Percentiles rank a stretch among this genome's conserved stretches.
Evolutionary conservation across 805 yeast species (phyloP).

Genomic region (Diddensiella caesifluorescens): DNA sequence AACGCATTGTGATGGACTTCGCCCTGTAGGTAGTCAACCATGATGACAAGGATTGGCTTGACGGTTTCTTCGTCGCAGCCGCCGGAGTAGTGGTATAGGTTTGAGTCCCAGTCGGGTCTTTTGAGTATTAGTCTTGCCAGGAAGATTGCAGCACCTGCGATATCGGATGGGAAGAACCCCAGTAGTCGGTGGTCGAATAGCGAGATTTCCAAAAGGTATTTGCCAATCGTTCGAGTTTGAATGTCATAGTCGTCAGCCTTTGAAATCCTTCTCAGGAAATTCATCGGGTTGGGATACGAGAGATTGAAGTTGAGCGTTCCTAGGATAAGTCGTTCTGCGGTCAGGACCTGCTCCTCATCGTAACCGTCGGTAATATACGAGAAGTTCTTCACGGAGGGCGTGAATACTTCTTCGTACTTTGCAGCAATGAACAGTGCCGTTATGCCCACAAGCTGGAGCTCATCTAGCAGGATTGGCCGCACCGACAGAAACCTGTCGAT

Average conservation of each 20-base stretch:
- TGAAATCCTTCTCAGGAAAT: conserved; percentile 79
- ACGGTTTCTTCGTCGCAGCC: conserved; percentile 74
- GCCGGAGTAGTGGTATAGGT: conserved; percentile 85
- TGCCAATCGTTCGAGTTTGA: conserved; percentile 77
- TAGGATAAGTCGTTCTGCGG: conserved; percentile 75
- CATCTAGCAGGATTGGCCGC: conserved; percentile 68
- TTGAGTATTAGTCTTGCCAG: conserved; percentile 70
- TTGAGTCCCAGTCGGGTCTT: conserved; percentile 70
- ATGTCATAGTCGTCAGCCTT: conserved; percentile 88
- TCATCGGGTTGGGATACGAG: conserved; percentile 85
- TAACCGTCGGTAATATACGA: conserved; percentile 86
- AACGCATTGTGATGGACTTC: conserved; percentile 90
- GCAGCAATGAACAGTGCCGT: conserved; percentile 86
- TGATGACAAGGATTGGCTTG: conserved; percentile 63
- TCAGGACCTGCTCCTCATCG: conserved; percentile 71
- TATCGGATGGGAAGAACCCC: conserved; percentile 65
- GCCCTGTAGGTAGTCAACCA: conserved; percentile 54
- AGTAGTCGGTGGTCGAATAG: conserved; percentile 71
- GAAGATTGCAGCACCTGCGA: conserved; percentile 87
- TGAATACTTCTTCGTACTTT: conserved; percentile 85
- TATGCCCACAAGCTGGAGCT: conserved; percentile 79
- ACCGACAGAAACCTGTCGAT: conserved; percentile 83
- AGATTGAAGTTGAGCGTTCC: conserved; percentile 68
- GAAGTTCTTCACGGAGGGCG: conserved; percentile 80
- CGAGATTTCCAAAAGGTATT: conserved; percentile 73